A percentile compares a stretch with the other conserved stretches of the same genome.
Conservation (phyloP, 805 yeast genomes). For the Scheffersomyces amazonensis region DNA sequence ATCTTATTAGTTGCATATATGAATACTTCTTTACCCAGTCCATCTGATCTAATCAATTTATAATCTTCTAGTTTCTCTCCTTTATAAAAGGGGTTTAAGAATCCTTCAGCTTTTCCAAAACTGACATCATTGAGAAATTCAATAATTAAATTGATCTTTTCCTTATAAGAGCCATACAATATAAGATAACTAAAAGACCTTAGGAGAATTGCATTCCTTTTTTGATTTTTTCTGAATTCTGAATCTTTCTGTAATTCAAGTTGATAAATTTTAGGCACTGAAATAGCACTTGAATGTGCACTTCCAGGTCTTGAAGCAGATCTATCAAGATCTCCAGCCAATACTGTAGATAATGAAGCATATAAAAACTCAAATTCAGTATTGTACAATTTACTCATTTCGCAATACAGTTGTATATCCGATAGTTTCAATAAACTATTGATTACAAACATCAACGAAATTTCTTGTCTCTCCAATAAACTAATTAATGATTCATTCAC, state of each 20-base stretch:
- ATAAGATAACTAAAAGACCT: constrained; percentile 19
- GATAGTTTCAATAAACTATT: constrained; percentile 19
- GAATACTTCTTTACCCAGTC: constrained; percentile 14
- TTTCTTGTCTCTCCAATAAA: constrained; percentile 23
- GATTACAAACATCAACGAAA: constrained; percentile 24
- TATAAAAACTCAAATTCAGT: constrained; percentile 15
- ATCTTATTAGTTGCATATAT: constrained; percentile 12
- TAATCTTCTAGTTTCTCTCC: neutral
- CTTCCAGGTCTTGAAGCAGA: constrained; percentile 21
- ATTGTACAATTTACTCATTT: constrained; percentile 11
- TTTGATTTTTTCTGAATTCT: constrained; percentile 1
- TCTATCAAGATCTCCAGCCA: constrained; percentile 20
- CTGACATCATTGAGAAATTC: constrained; percentile 9
- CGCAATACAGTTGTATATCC: constrained; percentile 13
- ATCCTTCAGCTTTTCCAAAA: too few species aligned
- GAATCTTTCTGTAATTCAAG: neutral
- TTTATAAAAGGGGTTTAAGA: too few species aligned
- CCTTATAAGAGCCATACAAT: constrained; percentile 26
- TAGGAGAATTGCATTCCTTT: neutral
- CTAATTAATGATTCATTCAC: neutral
- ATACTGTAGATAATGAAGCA: constrained; percentile 15
- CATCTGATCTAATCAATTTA: neutral
- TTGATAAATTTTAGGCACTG: constrained; percentile 9
- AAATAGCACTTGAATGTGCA: constrained; percentile 15
- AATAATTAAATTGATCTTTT: constrained; percentile 19